Evolutionary conservation across 1,284 basidiomycete genomes (phyloP), one percentile per base, ranked within the genome.

Genomic region (Fomitiporia mediterranea): DNA sequence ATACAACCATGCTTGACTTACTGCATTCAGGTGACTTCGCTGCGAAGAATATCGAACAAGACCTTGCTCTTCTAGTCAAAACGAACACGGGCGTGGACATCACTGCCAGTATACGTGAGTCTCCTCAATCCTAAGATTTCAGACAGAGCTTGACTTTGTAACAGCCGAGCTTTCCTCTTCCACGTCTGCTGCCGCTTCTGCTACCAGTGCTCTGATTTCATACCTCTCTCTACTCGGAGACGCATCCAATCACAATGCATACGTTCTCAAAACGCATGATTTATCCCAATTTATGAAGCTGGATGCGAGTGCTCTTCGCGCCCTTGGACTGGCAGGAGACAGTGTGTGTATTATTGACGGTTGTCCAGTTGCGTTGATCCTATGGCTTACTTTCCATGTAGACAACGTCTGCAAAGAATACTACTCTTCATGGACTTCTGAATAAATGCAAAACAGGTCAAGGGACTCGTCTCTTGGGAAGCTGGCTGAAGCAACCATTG

Each of bases 381-480:
- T 51, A 19, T 28, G 8, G 19, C 35, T 47, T 51, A 46, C 32
- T 13, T 46, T 11, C 28, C 4, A 21, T 30, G 27, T 57, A 81
- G 81, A 77, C 74, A 28, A 71, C 74, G 7, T 70, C 71, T 47
- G 82, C 81, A 53, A 89, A 89, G 66, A 94, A 90, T 63, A 91
- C 90, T 51, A 97, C 92, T 19, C 69, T 99, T 3, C 86, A 93
- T 57, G 94, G 95, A 0, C 74, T 98, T 19, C 70, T 99, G 60
- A 98, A 99, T 69, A 90, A 89, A 63, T 98, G 97, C 77, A 97
- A 96, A 72, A 99, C 97, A 1, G 86, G 91, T 0, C 97, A 99
- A 69, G 97, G 97, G 0, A 86, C 91, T n/a, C 77, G 97, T 53
- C 70, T 98, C 55, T 78, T 99, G 1, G 90, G 85, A 0, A 89